phyloP scores from a whole-genome alignment of 768 basidiomycete species.

The Lactarius deliciosus region DNA sequence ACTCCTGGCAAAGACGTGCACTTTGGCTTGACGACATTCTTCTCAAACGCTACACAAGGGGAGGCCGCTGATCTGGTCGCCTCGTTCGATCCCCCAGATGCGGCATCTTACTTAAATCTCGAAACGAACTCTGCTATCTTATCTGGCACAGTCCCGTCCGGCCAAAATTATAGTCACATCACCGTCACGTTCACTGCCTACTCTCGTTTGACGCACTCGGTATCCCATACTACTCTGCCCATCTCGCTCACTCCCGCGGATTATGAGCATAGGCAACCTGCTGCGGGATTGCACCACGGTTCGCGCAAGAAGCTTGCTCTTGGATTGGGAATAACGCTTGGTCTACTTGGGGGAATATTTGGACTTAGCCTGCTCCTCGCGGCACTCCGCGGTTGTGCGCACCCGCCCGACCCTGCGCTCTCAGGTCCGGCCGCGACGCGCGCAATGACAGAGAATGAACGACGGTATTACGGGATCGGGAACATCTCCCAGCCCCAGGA shows the following conservation, averaged over 20 bases:
- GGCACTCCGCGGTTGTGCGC: constrained; percentile 52
- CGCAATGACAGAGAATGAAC: constrained; percentile 64
- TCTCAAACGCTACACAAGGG: constrained; percentile 49
- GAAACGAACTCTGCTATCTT: constrained; percentile 47
- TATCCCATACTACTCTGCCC: constrained; percentile 60
- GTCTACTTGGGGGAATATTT: constrained; percentile 57
- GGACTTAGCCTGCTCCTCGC: constrained; percentile 56
- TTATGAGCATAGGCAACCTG: constrained; percentile 40
- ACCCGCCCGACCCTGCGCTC: constrained; percentile 60
- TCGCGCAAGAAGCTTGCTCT: constrained; percentile 53
- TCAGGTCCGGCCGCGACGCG: constrained; percentile 56
- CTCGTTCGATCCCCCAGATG: constrained; percentile 51
- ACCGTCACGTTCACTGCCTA: constrained; percentile 65
- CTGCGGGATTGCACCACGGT: constrained; percentile 39
- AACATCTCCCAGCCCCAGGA: constrained; percentile 32
- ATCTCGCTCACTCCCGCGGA: constrained; percentile 47
- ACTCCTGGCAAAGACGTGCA: constrained; percentile 50
- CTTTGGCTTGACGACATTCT: constrained; percentile 55
- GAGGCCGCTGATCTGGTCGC: constrained; percentile 54
- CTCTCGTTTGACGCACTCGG: constrained; percentile 63
- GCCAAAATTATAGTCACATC: constrained; percentile 39
- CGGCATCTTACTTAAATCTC: constrained; percentile 53
- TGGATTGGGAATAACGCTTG: constrained; percentile 62
- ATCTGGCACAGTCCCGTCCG: constrained; percentile 50
- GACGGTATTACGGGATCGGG: constrained; percentile 64